Base-by-base conservation (phyloP, 345 rosid genomes). In the Linum lewisii region DNA sequence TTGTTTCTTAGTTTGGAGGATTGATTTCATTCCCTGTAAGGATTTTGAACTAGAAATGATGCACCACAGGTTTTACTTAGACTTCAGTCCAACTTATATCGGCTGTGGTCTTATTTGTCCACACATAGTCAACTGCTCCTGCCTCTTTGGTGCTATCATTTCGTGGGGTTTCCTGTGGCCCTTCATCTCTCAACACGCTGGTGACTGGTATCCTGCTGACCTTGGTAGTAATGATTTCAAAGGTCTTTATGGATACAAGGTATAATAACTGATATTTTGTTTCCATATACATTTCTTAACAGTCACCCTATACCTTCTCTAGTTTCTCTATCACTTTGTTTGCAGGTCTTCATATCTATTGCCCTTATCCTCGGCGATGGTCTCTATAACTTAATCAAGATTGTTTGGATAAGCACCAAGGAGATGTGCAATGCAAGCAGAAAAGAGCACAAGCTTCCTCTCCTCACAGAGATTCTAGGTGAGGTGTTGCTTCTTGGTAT, bases 181-280 rank as follows among this genome's bases (percentile, higher is more conserved):
- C 21, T 16, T 50, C 21, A 50, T 50, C 21, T n/a, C 21, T 14
- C n/a, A 21, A 4, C 6, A 50, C 1, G 15, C 54, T 50, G 11
- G 54, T n/a, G 54, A 50, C 54, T 50, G 54, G 54, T 50, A 50
- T 50, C 54, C 54, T 10, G 54, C 54, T 50, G 54, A 50, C 2
- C 54, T 50, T 18, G 54, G 54, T 21, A 18, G 54, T 4, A 50
- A 50, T 21, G 54, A n/a, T n/a, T n/a, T n/a, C n/a, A n/a, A n/a
- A n/a, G n/a, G n/a, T n/a, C n/a, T n/a, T n/a, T n/a, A n/a, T 21
- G 54, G 54, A 16, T 50, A 50, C 19, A 50, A 50, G 54, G 54
- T 50, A 50, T 20, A 6, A 6, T 20, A 50, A 18, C 1, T 10
- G 9, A 34, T 9, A 34, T 34, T 9, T 34, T 34, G 38, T 34